A percentile compares a stretch with the other conserved stretches of the same genome.
Evolutionary conservation across 495 filamentous ascomycete genomes (phyloP).

Genomic region (Hamigera avellanea): DNA sequence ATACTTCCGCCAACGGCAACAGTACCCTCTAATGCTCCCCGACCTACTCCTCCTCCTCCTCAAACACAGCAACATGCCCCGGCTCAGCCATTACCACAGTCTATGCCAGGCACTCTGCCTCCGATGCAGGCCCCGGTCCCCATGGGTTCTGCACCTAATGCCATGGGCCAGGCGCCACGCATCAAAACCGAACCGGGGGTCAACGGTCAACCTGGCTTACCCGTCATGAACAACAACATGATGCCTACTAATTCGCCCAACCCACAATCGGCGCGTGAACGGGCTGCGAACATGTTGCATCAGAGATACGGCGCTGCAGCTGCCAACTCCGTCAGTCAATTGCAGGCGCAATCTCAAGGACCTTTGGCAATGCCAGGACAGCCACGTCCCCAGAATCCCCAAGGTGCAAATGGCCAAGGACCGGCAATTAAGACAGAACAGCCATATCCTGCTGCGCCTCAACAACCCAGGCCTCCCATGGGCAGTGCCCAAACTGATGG

Average conservation of each 20-base stretch:
- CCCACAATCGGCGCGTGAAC: constrained; percentile 45
- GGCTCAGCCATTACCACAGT: constrained; percentile 22
- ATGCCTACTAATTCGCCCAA: constrained; percentile 26
- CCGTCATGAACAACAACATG: constrained; percentile 21
- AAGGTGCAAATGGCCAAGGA: constrained; percentile 31
- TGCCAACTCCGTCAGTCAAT: constrained; percentile 55
- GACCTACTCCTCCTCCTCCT: constrained; percentile 16
- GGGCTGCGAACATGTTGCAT: constrained; percentile 56
- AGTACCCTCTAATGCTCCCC: constrained; percentile 50
- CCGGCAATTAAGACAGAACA: constrained; percentile 38
- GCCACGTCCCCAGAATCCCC: constrained; percentile 30
- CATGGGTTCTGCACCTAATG: constrained; percentile 12
- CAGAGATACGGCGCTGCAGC: constrained; percentile 61
- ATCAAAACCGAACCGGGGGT: constrained; percentile 71
- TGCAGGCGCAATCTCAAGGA: constrained; percentile 35
- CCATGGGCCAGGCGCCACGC: constrained; percentile 33
- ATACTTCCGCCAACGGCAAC: constrained; percentile 34
- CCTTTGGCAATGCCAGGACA: constrained; percentile 30
- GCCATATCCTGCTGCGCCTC: constrained; percentile 29
- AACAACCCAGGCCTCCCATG: constrained; percentile 22
- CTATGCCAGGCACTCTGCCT: constrained; percentile 11
- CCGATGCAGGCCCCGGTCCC: constrained; percentile 12
- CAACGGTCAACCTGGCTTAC: constrained; percentile 33
- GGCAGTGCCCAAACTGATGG: constrained; percentile 62
- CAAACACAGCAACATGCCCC: constrained; percentile 20